Percentiles rank a stretch among this genome's conserved stretches.
These are phyloP conservation scores for Haplosporangium sp. DNA, from an alignment of 371 early-diverging fungal species.

Conservation along the genomic window DNA sequence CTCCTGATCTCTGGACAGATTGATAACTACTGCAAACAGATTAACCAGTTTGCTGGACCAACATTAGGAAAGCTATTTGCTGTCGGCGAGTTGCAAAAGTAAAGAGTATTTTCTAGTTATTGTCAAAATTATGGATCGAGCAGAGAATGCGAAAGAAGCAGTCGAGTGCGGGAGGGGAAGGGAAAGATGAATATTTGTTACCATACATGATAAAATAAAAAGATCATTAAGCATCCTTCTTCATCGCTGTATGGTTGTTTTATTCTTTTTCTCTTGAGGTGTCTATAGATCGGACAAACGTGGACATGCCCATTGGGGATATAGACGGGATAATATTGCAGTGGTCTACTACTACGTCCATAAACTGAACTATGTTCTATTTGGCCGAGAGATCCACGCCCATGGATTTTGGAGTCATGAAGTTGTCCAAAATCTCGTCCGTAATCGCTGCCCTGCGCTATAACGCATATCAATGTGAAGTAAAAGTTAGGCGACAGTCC, in stretches of 20 bases:
- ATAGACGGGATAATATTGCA: not conserved
- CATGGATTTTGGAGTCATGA: constrained; percentile 63
- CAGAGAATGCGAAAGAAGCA: too few species aligned
- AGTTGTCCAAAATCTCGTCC: constrained; percentile 71
- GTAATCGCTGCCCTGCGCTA: constrained; percentile 74
- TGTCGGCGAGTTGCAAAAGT: constrained; percentile 82
- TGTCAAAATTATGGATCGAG: too few species aligned
- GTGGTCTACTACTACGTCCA: too few species aligned
- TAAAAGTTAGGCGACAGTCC: not conserved
- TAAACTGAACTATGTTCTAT: constrained; percentile 8
- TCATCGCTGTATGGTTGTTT: not conserved
- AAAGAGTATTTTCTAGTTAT: constrained; percentile 29
- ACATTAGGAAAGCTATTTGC: constrained; percentile 86
- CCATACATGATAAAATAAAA: not conserved
- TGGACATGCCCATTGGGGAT: not conserved
- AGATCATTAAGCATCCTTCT: not conserved
- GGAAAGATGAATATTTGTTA: not conserved
- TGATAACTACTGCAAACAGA: constrained; percentile 90
- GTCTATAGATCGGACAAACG: not conserved
- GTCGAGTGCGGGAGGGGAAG: not conserved
- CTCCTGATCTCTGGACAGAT: constrained; percentile 91
- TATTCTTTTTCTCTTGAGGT: not conserved
- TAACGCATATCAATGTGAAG: not conserved
- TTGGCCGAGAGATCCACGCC: constrained; percentile 36
- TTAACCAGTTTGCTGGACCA: constrained; percentile 91